A percentile compares a stretch with the other conserved stretches of the same genome.
These are phyloP conservation scores for Aspergillus latus DNA, from an alignment of 2,329 filamentous ascomycete genomes.

Conservation along the genomic window DNA sequence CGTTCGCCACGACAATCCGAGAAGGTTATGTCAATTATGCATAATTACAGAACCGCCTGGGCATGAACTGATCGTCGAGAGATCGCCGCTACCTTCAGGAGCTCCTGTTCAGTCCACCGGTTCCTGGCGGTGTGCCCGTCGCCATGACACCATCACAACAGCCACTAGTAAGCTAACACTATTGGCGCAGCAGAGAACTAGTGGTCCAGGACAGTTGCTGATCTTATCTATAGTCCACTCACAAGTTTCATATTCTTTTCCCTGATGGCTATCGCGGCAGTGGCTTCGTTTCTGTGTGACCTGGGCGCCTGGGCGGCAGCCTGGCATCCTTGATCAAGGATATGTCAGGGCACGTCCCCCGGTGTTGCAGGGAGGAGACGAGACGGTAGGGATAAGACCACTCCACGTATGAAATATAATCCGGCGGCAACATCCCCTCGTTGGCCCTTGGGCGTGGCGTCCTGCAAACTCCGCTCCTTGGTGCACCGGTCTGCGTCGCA, in stretches of 20 bases:
- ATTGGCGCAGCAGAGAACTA: slow-evolving; percentile 17
- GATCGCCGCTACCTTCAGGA: background rate
- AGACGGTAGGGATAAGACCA: slow-evolving; percentile 9
- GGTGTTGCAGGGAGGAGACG: slow-evolving; percentile 1
- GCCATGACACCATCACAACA: slow-evolving; percentile 4
- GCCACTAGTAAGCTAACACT: slow-evolving; percentile 16
- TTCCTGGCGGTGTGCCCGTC: slow-evolving; percentile 10
- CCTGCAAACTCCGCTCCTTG: slow-evolving; percentile 21
- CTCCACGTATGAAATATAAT: slow-evolving; percentile 18
- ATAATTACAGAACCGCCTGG: background rate
- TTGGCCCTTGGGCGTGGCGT: slow-evolving; percentile 14
- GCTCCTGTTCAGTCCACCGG: background rate
- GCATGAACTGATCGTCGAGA: background rate
- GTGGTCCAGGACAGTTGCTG: slow-evolving; percentile 14
- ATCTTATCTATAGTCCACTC: slow-evolving; percentile 16
- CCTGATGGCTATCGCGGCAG: slow-evolving; percentile 9
- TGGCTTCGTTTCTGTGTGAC: background rate
- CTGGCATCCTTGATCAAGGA: background rate
- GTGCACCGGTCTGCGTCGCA: slow-evolving; percentile 18
- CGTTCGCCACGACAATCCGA: background rate
- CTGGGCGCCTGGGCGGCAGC: background rate
- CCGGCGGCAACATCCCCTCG: slow-evolving; percentile 5
- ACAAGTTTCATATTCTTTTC: slow-evolving; percentile 11
- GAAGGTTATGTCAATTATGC: background rate
- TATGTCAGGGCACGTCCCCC: slow-evolving; percentile 9